Evolutionary conservation across 805 yeast genomes (phyloP).

Genomic region (Phaffomyces opuntiae): DNA sequence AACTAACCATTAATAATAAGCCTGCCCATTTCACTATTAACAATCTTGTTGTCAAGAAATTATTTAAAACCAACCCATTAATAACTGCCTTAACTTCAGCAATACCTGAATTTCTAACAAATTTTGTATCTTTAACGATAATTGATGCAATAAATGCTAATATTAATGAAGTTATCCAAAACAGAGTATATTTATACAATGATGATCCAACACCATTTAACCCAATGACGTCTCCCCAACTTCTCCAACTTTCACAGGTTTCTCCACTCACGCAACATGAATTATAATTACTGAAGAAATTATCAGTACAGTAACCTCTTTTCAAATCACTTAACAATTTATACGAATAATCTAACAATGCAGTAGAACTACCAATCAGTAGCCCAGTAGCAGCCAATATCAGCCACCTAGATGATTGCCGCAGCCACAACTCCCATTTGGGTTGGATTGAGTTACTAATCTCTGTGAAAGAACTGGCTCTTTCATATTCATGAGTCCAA

Average conservation of each 20-base stretch:
- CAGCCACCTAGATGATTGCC: slow-evolving; percentile 34
- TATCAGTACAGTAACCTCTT: slow-evolving; percentile 41
- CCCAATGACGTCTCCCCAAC: slow-evolving; percentile 27
- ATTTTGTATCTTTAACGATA: slow-evolving; percentile 25
- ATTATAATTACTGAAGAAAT: slow-evolving; percentile 21
- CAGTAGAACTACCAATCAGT: slow-evolving; percentile 40
- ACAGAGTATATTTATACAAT: slow-evolving; percentile 29
- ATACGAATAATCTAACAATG: slow-evolving; percentile 41
- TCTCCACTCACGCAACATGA: slow-evolving; percentile 28
- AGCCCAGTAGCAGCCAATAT: slow-evolving; percentile 39
- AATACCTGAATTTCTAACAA: slow-evolving; percentile 54
- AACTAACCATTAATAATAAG: slow-evolving; percentile 57
- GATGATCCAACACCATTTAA: slow-evolving; percentile 23
- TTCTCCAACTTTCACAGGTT: slow-evolving; percentile 27
- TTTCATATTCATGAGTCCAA: slow-evolving; percentile 42
- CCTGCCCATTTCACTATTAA: slow-evolving; percentile 52
- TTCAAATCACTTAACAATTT: slow-evolving; percentile 46
- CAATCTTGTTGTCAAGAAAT: slow-evolving; percentile 44
- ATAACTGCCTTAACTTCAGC: slow-evolving; percentile 65
- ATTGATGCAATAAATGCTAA: slow-evolving; percentile 33
- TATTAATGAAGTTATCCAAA: slow-evolving; percentile 29
- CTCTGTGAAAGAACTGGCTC: slow-evolving; percentile 1
- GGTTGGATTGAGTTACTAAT: neutral
- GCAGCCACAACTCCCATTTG: slow-evolving; percentile 5
- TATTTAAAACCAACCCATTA: slow-evolving; percentile 52